Evolutionary conservation across 1,284 basidiomycete species (phyloP), one percentile per base, ranked within the genome.

Genomic region (Chalciporus sp.): DNA sequence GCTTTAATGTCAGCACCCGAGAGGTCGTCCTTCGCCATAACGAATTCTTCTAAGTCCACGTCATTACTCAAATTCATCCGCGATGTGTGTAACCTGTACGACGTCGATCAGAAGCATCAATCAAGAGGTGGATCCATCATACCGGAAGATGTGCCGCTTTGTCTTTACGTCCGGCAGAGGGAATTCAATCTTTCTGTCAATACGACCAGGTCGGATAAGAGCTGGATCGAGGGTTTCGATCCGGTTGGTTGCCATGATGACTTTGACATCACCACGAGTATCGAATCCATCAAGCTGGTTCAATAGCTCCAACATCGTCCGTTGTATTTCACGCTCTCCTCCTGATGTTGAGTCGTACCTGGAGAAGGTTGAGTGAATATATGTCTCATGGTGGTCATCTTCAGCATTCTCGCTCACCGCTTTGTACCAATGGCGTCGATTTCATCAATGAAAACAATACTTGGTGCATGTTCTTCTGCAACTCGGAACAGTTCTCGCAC

Each of bases 271-370:
- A 29, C 95, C 95, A 56, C 95, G 86, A n/a, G 94, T 95, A 72
- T 99, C 97, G 75, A 99, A 99, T 39, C 97, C 97, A 68, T 99
- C 97, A 42, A 99, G 83, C 74, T 99, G 97, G 72, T 98, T 99
- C 42, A 99, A 82, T 49, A 99, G 81, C 71, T 99, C 97, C 71
- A 99, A 81, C 97, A 99, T 99, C 42, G 97, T 99, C 55, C 97
- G 85, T 72, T 99, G 97, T 62, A 99, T 98, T 77, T 99, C 97
- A 58, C 96, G 88, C 75, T 99, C 96, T 60, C 97, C 97, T 43
- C 94, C 94, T 27, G 95, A 98, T 58, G 95, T 96, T 37, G 94
- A 96, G 64, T 99, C 97, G 72, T 99, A 92, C 57, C 89, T 92
- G 42, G 29, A 70, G 61, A 46, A 75, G 16, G 28, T 12, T 4